Evolutionary conservation across 169 alveolate species (phyloP).

Genomic region (Babesia bigemina): DNA sequence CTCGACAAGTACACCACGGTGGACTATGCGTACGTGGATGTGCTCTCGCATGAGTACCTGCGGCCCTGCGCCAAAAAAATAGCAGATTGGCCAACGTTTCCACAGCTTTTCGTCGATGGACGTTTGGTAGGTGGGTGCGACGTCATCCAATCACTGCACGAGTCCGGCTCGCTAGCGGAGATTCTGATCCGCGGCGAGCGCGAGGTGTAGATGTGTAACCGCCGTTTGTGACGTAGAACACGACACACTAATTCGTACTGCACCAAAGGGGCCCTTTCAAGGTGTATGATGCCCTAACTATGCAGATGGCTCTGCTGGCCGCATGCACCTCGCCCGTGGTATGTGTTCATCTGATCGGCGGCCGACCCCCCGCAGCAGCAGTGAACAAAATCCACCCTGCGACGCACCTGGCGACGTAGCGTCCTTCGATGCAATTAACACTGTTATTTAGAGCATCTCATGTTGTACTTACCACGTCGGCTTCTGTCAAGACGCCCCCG

Average conservation of each 20-base stretch:
- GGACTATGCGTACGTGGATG: conserved; percentile 63
- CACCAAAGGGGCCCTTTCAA: neutral
- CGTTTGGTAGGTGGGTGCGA: conserved; percentile 88
- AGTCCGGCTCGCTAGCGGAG: conserved; percentile 81
- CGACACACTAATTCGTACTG: conserved; percentile 4
- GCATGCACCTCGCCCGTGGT: conserved; percentile 36
- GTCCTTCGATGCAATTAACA: neutral
- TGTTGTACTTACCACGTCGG: conserved; percentile 1
- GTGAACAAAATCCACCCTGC: neutral
- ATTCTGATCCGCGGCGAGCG: conserved; percentile 50
- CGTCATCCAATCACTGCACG: conserved; percentile 86
- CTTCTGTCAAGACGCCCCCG: conserved; percentile 13
- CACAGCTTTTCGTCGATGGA: conserved; percentile 66
- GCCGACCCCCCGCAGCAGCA: conserved; percentile 7
- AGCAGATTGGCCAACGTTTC: conserved; percentile 75
- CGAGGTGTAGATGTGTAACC: conserved; percentile 1
- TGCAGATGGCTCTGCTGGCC: conserved; percentile 7
- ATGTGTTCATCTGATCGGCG: conserved; percentile 5
- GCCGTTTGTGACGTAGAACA: neutral
- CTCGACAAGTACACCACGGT: conserved; percentile 60
- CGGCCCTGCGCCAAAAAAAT: conserved; percentile 65
- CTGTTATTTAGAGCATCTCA: neutral
- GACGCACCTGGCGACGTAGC: conserved; percentile 7
- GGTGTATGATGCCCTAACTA: neutral
- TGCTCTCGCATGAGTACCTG: conserved; percentile 54